Percentiles rank a stretch among this genome's conserved stretches.
Evolutionary conservation across 495 filamentous ascomycete species (phyloP).

Genomic region (Aspergillus panamensis): DNA sequence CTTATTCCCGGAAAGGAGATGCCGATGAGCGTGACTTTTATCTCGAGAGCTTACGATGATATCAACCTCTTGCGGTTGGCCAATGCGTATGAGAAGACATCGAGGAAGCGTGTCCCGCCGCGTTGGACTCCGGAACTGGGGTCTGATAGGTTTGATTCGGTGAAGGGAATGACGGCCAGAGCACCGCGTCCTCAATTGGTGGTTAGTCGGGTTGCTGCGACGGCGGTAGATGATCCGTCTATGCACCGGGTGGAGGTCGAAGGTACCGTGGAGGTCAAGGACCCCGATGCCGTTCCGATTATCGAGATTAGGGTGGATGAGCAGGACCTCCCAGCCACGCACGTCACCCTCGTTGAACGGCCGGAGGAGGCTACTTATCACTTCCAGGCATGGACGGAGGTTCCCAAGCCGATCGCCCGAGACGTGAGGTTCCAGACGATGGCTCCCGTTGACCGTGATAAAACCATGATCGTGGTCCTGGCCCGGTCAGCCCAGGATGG

Average conservation of each 20-base stretch:
- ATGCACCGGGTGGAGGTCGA: neutral
- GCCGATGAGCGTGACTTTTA: slow-evolving; percentile 21
- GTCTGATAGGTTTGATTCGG: neutral
- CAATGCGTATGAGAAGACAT: slow-evolving; percentile 34
- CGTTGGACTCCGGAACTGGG: neutral
- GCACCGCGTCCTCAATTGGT: neutral
- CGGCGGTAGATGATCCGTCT: neutral
- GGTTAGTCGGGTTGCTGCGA: neutral
- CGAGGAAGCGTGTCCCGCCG: neutral
- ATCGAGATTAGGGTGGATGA: neutral
- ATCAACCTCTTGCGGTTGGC: slow-evolving; percentile 15
- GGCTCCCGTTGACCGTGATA: neutral
- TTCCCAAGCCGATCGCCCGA: neutral
- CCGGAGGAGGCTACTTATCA: neutral
- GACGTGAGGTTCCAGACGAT: neutral
- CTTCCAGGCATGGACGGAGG: neutral
- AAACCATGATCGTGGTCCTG: neutral
- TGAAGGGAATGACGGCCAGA: neutral
- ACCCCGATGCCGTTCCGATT: neutral
- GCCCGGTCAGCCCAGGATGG: neutral
- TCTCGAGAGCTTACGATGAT: slow-evolving; percentile 13
- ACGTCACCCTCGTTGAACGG: neutral
- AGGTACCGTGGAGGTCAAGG: neutral
- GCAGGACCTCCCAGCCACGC: neutral
- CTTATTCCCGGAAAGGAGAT: slow-evolving; percentile 9